phyloP scores from a whole-genome alignment of 768 basidiomycete species.

The Melanogaster broomeanus region DNA sequence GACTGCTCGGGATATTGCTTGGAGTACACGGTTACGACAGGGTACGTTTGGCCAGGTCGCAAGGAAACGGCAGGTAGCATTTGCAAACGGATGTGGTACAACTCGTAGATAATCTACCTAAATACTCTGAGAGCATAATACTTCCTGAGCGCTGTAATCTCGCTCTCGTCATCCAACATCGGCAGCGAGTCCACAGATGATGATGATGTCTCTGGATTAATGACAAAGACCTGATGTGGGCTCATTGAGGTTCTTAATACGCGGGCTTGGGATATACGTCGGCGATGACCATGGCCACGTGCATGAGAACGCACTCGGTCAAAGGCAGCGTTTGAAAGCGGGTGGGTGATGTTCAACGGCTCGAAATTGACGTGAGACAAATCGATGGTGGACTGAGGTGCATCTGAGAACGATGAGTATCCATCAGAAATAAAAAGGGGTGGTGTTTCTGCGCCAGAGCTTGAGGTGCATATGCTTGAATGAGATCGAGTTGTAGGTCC shows the following conservation, averaged over 20 bases:
- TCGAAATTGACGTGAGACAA: constrained; percentile 57
- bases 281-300: constrained; percentile 68
- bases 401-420: constrained; percentile 64
- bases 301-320: constrained; percentile 43
- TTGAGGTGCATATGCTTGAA: constrained; percentile 68
- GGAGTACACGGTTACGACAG: too few species aligned
- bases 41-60: too few species aligned
- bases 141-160: constrained; percentile 60
- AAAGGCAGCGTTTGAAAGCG: constrained; percentile 44
- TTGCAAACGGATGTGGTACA: too few species aligned
- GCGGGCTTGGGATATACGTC: constrained; percentile 64
- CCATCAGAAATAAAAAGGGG: constrained; percentile 70
- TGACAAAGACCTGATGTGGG: constrained; percentile 50
- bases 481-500: constrained; percentile 51
- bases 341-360: constrained; percentile 56
- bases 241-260: constrained; percentile 57
- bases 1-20: too few species aligned
- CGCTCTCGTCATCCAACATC: constrained; percentile 70
- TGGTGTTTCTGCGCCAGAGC: constrained; percentile 70
- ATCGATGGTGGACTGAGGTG: constrained; percentile 80
- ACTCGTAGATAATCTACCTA: too few species aligned
- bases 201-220: constrained; percentile 58
- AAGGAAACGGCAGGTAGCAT: too few species aligned
- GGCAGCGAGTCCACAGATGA: constrained; percentile 45
- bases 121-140: constrained; percentile 69